These are phyloP conservation scores for Stramenopiles sp. DNA, from an alignment of 352 stramenopile species.

Conservation along the genomic window DNA sequence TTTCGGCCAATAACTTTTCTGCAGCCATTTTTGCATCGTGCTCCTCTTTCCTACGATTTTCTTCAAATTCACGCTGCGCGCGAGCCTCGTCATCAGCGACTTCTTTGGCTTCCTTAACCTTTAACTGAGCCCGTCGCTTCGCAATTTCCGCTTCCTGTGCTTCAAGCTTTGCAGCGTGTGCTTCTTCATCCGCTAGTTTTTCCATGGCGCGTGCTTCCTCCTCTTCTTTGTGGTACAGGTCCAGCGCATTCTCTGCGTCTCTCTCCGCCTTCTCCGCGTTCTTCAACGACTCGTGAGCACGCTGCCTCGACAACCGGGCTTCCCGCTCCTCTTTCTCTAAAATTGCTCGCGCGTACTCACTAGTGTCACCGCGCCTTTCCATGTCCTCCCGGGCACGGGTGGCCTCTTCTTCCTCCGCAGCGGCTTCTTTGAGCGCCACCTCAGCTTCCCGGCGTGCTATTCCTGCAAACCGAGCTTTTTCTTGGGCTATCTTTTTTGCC, in stretches of 20 bases:
- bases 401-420: background rate
- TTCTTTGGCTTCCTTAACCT: background rate
- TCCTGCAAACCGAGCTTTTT: background rate
- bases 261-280: background rate
- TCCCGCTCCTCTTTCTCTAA: background rate
- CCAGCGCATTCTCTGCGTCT: background rate
- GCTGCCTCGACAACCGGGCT: background rate
- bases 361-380: background rate
- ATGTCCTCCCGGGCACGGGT: background rate
- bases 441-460: background rate
- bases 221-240: background rate
- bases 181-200: background rate
- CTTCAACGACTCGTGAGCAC: background rate
- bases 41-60: no score
- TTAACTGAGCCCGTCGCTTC: background rate
- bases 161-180: background rate
- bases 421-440: background rate
- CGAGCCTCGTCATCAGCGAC: background rate
- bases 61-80: background rate
- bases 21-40: background rate
- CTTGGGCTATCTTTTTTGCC: background rate
- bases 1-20: background rate
- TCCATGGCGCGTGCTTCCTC: background rate
- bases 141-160: slow-evolving; percentile 1
- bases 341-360: background rate